A percentile compares a stretch with the other conserved stretches of the same genome.
phyloP scores from a whole-genome alignment of 495 filamentous ascomycete genomes.

The Oidiodendron maius region DNA sequence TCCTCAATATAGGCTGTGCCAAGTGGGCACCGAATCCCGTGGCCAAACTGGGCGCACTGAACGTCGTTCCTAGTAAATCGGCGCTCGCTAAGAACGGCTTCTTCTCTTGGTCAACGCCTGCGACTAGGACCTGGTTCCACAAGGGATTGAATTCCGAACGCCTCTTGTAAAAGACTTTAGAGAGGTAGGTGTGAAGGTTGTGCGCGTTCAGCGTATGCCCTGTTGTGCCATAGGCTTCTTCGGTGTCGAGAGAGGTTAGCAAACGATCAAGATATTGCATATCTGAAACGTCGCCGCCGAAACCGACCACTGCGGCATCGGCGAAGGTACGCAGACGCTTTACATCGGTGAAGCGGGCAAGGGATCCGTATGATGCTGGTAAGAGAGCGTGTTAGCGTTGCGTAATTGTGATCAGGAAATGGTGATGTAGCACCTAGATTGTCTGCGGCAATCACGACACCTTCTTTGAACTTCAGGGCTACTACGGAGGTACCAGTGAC shows the following conservation, averaged over 20 bases:
- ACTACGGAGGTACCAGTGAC: constrained; percentile 96
- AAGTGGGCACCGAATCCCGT: constrained; percentile 93
- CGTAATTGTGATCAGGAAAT: not conserved
- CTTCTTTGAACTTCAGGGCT: constrained; percentile 89
- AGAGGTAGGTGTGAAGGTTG: constrained; percentile 92
- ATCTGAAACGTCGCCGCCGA: constrained; percentile 92
- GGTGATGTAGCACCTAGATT: constrained; percentile 66
- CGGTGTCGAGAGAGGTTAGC: constrained; percentile 75
- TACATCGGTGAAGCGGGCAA: constrained; percentile 93
- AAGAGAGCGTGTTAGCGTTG: constrained; percentile 10
- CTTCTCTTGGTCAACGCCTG: constrained; percentile 70
- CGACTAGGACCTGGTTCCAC: constrained; percentile 92
- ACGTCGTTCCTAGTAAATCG: constrained; percentile 91
- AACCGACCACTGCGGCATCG: constrained; percentile 69
- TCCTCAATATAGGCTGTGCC: constrained; percentile 84
- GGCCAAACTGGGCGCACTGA: constrained; percentile 76
- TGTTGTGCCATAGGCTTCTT: constrained; percentile 67
- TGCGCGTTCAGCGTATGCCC: constrained; percentile 65
- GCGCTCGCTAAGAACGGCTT: constrained; percentile 85
- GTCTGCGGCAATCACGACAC: constrained; percentile 93
- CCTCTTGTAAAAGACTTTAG: constrained; percentile 90
- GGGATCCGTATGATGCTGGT: constrained; percentile 91
- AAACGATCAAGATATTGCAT: constrained; percentile 97
- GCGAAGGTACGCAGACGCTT: constrained; percentile 83
- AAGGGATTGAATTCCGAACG: constrained; percentile 94